Percentiles rank a stretch among this genome's conserved stretches.
phyloP scores from a whole-genome alignment of 805 yeast genomes.

The Citeromyces nyonsensis region DNA sequence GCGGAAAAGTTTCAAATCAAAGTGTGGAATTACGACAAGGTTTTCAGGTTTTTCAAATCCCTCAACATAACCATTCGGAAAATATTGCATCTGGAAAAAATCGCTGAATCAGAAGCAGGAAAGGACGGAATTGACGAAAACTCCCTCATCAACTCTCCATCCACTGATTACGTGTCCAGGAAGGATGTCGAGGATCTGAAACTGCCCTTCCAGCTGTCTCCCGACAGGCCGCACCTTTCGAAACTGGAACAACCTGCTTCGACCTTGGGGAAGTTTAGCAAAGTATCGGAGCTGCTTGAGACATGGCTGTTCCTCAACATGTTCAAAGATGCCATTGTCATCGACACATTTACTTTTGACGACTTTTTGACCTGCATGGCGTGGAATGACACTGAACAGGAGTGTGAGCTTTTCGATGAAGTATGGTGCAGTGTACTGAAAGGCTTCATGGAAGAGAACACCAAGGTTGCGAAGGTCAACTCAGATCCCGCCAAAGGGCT shows the following conservation, averaged over 20 bases:
- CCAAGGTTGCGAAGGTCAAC: slow-evolving; percentile 10
- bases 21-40: slow-evolving; percentile 47
- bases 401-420: slow-evolving; percentile 44
- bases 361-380: slow-evolving; percentile 48
- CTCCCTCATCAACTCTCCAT: neutral
- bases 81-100: slow-evolving; percentile 13
- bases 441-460: slow-evolving; percentile 30
- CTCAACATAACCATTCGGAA: slow-evolving; percentile 24
- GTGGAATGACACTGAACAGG: slow-evolving; percentile 25
- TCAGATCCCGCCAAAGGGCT: slow-evolving; percentile 4
- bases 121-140: neutral
- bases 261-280: slow-evolving; percentile 8
- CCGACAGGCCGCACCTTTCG: slow-evolving; percentile 11
- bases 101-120: neutral
- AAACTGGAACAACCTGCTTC: slow-evolving; percentile 11
- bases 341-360: slow-evolving; percentile 73
- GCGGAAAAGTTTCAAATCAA: slow-evolving; percentile 29
- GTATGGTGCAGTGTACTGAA: slow-evolving; percentile 52
- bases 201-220: slow-evolving; percentile 12
- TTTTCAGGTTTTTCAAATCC: slow-evolving; percentile 35
- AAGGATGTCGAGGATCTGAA: slow-evolving; percentile 13
- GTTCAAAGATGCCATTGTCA: slow-evolving; percentile 42
- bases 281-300: slow-evolving; percentile 35
- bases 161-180: slow-evolving; percentile 1
- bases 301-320: slow-evolving; percentile 65